Evolutionary conservation across 306 rosid genomes (phyloP), one percentile per base, ranked within the genome.

Genomic region (Fragaria vesca): DNA sequence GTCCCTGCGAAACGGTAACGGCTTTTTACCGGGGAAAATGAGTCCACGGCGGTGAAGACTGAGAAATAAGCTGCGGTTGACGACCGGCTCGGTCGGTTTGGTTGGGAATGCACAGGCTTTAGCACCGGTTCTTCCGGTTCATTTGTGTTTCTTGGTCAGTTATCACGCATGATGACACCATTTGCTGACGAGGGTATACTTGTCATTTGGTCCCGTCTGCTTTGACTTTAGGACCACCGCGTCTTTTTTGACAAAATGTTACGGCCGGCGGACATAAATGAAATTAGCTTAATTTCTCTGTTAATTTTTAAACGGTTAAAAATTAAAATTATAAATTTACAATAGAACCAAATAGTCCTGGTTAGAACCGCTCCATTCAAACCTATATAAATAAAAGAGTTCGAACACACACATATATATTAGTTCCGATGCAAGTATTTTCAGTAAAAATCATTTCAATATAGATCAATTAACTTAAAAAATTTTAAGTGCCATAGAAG

Each of bases 1-100:
- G 34, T 79, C 87, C 87, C 77, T 75, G 15, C 5, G 15, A n/a
- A 47, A 3, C 15, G 26, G 71, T 8, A 60, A 20, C 66, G 58
- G 76, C 4, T 32, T 3, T 32, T 3, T 0, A 32, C 34, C 34
- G 34, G 34, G 34, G 40, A 5, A 5, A 38, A 4, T 38, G 7
- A 38, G 40, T 38, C 40, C 40, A 71, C 69, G 20, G 11, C 42
- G 52, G 81, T 60, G 58, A 11, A 46, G 13, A 43, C 36, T 26
- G 5, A 24, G 36, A 28, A 4, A 12, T 60, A 34, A 4, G 66
- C 15, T 24, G 26, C 3, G 21, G 58, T 18, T 38, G 58, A 17
- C 10, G 21, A 52, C 71, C 12, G 75, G 75, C 36, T n/a, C 28
- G 46, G 51, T 61, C 40, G 62, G 17, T 54, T n/a, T 4, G 40